Evolutionary conservation across 2,329 filamentous ascomycete species (phyloP).

Genomic region (Bipolaris oryzae): DNA sequence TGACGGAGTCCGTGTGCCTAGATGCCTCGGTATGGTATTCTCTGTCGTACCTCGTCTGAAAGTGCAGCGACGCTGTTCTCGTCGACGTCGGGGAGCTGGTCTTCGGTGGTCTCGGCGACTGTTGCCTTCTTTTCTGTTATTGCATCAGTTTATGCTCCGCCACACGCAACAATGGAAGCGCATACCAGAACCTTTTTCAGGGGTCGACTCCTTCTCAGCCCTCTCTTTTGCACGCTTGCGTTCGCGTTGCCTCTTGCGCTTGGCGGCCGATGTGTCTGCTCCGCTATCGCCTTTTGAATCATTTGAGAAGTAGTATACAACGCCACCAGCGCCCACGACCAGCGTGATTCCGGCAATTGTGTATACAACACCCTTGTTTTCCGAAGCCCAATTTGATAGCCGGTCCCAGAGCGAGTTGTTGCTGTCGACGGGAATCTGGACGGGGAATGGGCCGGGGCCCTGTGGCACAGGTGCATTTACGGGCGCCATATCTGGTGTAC

Average conservation of each 20-base stretch:
- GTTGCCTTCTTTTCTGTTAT: slow-evolving; percentile 45
- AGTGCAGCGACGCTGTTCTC: slow-evolving; percentile 53
- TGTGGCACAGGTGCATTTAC: slow-evolving; percentile 37
- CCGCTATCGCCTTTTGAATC: slow-evolving; percentile 53
- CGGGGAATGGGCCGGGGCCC: slow-evolving; percentile 44
- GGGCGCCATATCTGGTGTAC: slow-evolving; percentile 36
- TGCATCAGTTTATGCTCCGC: slow-evolving; percentile 30
- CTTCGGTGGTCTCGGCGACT: slow-evolving; percentile 47
- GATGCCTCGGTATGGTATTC: background rate
- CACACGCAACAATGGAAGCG: background rate
- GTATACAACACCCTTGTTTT: slow-evolving; percentile 95
- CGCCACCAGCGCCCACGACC: slow-evolving; percentile 87
- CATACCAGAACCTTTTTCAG: slow-evolving; percentile 46
- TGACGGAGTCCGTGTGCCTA: background rate
- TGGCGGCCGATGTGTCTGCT: slow-evolving; percentile 47
- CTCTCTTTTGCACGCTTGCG: slow-evolving; percentile 84
- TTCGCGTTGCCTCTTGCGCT: slow-evolving; percentile 88
- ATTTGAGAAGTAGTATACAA: slow-evolving; percentile 81
- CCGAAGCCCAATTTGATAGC: slow-evolving; percentile 87
- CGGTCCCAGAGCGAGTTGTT: slow-evolving; percentile 82
- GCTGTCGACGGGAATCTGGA: slow-evolving; percentile 45
- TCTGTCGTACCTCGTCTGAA: slow-evolving; percentile 48
- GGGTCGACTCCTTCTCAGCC: slow-evolving; percentile 57
- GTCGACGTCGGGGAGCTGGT: slow-evolving; percentile 58
- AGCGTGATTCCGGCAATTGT: slow-evolving; percentile 94